Percentiles rank a stretch among this genome's conserved stretches.
phyloP scores from a whole-genome alignment of 768 basidiomycete genomes.

The Lactarius hatsudake region DNA sequence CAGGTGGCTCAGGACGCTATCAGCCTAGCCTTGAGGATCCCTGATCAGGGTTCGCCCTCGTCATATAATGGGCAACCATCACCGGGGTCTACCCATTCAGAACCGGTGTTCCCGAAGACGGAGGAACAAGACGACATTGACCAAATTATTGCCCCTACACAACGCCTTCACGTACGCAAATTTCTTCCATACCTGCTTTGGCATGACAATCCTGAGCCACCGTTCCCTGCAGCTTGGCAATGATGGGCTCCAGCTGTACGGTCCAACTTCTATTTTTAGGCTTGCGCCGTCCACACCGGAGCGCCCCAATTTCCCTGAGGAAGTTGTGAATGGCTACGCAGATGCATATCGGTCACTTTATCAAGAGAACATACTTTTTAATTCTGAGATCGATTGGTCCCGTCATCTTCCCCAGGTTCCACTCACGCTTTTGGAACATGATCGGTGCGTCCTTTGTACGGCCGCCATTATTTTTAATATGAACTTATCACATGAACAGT shows the following conservation, averaged over 20 bases:
- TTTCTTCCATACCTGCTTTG: constrained; percentile 27
- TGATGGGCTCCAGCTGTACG: constrained; percentile 34
- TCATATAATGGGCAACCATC: constrained; percentile 23
- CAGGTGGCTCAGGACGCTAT: constrained; percentile 17
- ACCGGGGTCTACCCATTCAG: constrained; percentile 15
- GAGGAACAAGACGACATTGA: constrained; percentile 25
- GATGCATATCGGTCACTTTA: constrained; percentile 13
- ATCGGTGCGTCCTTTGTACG: constrained; percentile 26
- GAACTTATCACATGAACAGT: constrained; percentile 24
- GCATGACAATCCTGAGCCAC: constrained; percentile 12
- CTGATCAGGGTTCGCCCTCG: constrained; percentile 15
- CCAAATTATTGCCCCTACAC: constrained; percentile 16
- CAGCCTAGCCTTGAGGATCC: constrained; percentile 17
- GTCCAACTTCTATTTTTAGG: constrained; percentile 35
- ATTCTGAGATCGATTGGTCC: constrained; percentile 32
- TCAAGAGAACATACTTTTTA: background rate
- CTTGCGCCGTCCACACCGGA: constrained; percentile 29
- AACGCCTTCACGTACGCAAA: constrained; percentile 23
- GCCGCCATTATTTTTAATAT: background rate
- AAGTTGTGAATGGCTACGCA: constrained; percentile 1
- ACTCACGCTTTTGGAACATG: constrained; percentile 33
- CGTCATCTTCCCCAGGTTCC: constrained; percentile 35
- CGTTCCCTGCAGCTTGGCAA: constrained; percentile 27
- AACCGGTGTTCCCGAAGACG: constrained; percentile 16
- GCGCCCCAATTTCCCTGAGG: constrained; percentile 8